Percentiles rank a stretch among this genome's conserved stretches.
Conservation (phyloP, 768 basidiomycete genomes). For the Russula ochroleuca region DNA sequence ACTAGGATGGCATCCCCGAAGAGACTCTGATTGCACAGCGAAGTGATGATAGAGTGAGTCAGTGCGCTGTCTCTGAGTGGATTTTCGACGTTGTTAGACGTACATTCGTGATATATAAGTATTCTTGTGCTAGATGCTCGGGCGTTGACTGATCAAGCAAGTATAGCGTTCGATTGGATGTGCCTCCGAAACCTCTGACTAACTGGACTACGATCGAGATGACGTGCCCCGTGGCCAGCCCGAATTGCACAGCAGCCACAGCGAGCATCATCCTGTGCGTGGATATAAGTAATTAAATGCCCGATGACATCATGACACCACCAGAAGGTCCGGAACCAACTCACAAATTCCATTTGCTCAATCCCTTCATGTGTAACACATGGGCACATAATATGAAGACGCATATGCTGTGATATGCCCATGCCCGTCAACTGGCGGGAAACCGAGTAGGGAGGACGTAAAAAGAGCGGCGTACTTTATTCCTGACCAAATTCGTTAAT, state of each 20-base stretch:
- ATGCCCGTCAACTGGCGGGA: neutral
- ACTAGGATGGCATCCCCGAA: constrained; percentile 22
- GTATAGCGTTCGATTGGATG: neutral
- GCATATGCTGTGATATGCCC: constrained; percentile 3
- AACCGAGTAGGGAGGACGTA: no score
- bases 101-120: constrained; percentile 20
- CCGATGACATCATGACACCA: neutral
- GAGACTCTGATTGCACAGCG: constrained; percentile 5
- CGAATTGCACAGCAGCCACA: constrained; percentile 15
- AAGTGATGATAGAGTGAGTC: neutral
- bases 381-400: constrained; percentile 12
- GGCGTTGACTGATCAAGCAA: constrained; percentile 5
- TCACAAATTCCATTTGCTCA: constrained; percentile 9
- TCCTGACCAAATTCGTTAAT: neutral
- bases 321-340: neutral
- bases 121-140: constrained; percentile 13
- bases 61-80: neutral
- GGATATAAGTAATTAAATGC: neutral
- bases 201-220: constrained; percentile 15
- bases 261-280: constrained; percentile 9
- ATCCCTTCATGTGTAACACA: constrained; percentile 4
- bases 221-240: constrained; percentile 17
- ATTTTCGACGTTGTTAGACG: neutral
- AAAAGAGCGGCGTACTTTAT: constrained; percentile 8
- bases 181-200: constrained; percentile 1